Evolutionary conservation across 1,284 basidiomycete genomes (phyloP).

Genomic region (Fomes fomentarius): DNA sequence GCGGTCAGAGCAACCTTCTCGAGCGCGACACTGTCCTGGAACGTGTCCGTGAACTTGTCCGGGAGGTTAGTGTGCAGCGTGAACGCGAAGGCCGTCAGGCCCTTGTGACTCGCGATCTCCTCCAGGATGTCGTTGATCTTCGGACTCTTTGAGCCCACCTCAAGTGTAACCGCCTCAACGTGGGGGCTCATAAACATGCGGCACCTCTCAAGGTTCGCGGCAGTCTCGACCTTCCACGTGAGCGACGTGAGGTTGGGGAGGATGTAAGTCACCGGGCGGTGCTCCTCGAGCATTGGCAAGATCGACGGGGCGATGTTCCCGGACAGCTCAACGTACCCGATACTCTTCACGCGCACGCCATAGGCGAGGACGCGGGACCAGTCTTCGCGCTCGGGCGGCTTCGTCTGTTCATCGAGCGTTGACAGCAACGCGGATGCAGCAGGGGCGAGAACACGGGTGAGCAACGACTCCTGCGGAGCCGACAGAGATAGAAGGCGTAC

Average conservation of each 20-base stretch:
- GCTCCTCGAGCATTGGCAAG: slow-evolving; percentile 66
- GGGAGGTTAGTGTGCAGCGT: slow-evolving; percentile 68
- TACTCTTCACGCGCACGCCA: slow-evolving; percentile 63
- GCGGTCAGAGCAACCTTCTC: slow-evolving; percentile 68
- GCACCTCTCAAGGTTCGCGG: slow-evolving; percentile 64
- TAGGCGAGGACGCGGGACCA: slow-evolving; percentile 69
- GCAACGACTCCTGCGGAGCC: slow-evolving; percentile 13
- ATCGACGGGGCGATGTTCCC: slow-evolving; percentile 64
- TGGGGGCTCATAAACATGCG: slow-evolving; percentile 64
- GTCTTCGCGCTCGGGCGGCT: slow-evolving; percentile 61
- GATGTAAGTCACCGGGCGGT: slow-evolving; percentile 61
- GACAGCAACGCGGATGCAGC: slow-evolving; percentile 13
- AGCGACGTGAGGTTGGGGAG: slow-evolving; percentile 70
- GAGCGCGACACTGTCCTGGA: slow-evolving; percentile 58
- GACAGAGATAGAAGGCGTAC: slow-evolving; percentile 47
- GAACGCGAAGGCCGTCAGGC: slow-evolving; percentile 67
- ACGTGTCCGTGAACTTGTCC: slow-evolving; percentile 65
- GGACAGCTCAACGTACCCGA: slow-evolving; percentile 69
- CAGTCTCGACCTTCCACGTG: slow-evolving; percentile 70
- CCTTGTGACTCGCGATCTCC: slow-evolving; percentile 61
- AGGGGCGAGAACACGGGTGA: slow-evolving; percentile 15
- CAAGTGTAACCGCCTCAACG: slow-evolving; percentile 60
- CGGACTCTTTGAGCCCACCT: slow-evolving; percentile 58
- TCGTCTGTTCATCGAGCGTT: slow-evolving; percentile 45
- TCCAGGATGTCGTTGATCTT: slow-evolving; percentile 63